A percentile compares a stretch with the other conserved stretches of the same genome.
These are phyloP conservation scores for Xenoacremonium recifei DNA, from an alignment of 2,329 filamentous ascomycete species.

Conservation along the genomic window DNA sequence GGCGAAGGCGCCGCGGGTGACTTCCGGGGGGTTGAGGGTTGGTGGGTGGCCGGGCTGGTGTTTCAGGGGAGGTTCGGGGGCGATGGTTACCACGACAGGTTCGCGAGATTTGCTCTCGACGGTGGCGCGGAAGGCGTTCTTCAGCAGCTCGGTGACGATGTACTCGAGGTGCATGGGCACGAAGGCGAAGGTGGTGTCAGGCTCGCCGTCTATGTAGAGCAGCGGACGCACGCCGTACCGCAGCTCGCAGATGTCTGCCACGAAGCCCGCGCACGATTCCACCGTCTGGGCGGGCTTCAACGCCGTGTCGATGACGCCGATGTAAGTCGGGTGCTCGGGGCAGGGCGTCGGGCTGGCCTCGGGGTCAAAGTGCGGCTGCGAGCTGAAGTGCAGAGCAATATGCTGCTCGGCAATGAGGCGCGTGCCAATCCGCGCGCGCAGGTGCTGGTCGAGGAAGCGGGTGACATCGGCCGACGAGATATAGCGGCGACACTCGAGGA, in stretches of 20 bases:
- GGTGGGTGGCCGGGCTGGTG: conserved; percentile 21
- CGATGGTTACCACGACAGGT: conserved; percentile 89
- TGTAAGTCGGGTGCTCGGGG: conserved; percentile 64
- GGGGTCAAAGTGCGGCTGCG: conserved; percentile 67
- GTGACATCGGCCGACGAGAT: conserved; percentile 83
- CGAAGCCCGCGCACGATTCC: conserved; percentile 81
- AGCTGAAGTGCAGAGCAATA: conserved; percentile 77
- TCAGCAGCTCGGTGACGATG: conserved; percentile 92
- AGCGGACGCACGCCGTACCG: conserved; percentile 87
- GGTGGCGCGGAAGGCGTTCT: conserved; percentile 93
- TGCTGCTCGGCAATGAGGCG: conserved; percentile 95
- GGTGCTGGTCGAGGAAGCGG: conserved; percentile 86
- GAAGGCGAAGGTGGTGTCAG: conserved; percentile 85
- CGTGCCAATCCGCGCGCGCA: conserved; percentile 91
- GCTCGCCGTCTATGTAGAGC: conserved; percentile 79
- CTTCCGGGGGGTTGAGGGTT: conserved; percentile 33
- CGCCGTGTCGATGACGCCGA: conserved; percentile 92
- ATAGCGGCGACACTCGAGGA: conserved; percentile 90
- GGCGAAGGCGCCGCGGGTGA: conserved; percentile 38
- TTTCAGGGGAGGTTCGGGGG: conserved; percentile 57
- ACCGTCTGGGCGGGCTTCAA: conserved; percentile 80
- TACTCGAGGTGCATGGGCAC: conserved; percentile 97
- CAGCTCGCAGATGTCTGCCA: conserved; percentile 94
- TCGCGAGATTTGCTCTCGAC: conserved; percentile 81
- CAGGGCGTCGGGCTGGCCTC: conserved; percentile 48